A percentile compares a stretch with the other conserved stretches of the same genome.
These are phyloP conservation scores for Rubia peregrina DNA, from an alignment of 305 asterid species.

Conservation along the genomic window DNA sequence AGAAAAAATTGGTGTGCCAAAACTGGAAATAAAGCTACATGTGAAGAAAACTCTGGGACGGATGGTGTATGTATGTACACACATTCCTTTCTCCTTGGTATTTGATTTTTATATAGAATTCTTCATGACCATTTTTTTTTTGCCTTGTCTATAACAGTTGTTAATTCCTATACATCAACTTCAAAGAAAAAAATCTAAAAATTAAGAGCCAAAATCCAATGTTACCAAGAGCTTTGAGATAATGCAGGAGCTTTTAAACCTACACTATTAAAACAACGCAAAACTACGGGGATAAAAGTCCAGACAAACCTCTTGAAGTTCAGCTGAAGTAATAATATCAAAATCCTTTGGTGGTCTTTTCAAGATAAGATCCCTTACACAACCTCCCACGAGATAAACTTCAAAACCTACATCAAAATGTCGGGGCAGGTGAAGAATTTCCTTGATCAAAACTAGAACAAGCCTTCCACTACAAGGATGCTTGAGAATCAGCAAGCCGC, in stretches of 20 bases:
- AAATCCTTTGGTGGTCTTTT: slow-evolving; percentile 78
- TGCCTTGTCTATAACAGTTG: not conserved
- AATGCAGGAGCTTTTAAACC: not conserved
- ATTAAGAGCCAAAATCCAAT: not conserved
- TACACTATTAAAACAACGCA: not conserved
- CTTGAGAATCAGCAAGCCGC: not conserved
- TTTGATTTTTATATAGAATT: not conserved
- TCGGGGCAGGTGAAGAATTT: slow-evolving; percentile 6
- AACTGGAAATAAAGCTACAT: too few relatives aligned
- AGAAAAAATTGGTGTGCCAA: not conserved
- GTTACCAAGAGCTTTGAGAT: not conserved
- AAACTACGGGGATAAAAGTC: not conserved
- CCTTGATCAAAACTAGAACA: slow-evolving; percentile 4
- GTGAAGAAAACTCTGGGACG: not conserved
- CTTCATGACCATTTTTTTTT: too few relatives aligned
- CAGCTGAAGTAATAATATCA: slow-evolving; percentile 85
- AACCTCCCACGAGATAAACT: slow-evolving; percentile 96
- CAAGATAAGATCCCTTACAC: slow-evolving; percentile 83
- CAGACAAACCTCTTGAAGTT: slow-evolving; percentile 59
- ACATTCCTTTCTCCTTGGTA: not conserved
- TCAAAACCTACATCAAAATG: slow-evolving; percentile 55
- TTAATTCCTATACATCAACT: not conserved
- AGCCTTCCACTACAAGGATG: not conserved
- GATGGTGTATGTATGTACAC: not conserved
- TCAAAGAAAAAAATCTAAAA: not conserved